A percentile compares a stretch with the other conserved stretches of the same genome.
phyloP scores from a whole-genome alignment of 148 eudicot genomes.

The Beta vulgaris region DNA sequence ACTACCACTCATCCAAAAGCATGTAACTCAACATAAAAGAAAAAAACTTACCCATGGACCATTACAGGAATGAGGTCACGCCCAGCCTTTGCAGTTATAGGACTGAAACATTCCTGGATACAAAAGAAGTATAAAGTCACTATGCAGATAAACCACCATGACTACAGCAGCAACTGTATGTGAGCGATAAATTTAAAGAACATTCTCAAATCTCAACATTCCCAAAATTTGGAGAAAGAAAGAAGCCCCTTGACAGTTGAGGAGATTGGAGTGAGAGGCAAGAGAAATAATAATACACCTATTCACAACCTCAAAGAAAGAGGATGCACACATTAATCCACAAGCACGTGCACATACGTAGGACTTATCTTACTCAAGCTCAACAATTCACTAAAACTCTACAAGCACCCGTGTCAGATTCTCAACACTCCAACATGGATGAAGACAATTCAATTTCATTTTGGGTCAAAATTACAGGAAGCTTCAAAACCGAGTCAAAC shows the following conservation, averaged over 20 bases:
- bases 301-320: background rate
- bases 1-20: conserved; percentile 3
- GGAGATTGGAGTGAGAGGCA: background rate
- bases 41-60: conserved; percentile 81
- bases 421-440: no score
- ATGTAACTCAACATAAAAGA: conserved; percentile 5
- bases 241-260: background rate
- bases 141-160: background rate
- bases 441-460: no score
- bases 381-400: no score
- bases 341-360: background rate
- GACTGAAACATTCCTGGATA: conserved; percentile 85
- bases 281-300: background rate
- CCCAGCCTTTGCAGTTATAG: conserved; percentile 76
- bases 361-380: no score
- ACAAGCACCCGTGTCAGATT: no score
- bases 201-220: background rate
- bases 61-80: conserved; percentile 94
- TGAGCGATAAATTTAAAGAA: background rate
- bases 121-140: background rate
- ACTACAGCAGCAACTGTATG: conserved; percentile 1
- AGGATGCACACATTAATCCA: background rate
- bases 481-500: no score
- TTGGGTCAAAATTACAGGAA: no score
- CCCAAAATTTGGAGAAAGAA: background rate